Conservation (phyloP, 2,329 filamentous ascomycete species). For the Lecanosticta acicola region DNA sequence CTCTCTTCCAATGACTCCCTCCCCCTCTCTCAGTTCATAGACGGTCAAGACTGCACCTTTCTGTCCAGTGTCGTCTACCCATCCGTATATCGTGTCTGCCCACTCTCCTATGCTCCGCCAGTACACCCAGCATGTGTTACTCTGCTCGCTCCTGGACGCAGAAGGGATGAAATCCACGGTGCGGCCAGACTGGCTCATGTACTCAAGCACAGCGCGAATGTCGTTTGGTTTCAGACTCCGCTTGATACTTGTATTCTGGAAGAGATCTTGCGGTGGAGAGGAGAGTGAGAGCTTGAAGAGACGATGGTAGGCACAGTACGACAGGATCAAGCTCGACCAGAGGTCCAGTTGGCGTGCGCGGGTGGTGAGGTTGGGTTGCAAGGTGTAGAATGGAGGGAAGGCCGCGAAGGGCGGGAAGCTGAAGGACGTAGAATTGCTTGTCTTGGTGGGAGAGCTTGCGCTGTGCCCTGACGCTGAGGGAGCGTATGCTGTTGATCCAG, state of each 20-base stretch:
- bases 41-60: constrained; percentile 84
- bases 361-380: constrained; percentile 68
- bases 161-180: constrained; percentile 24
- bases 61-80: constrained; percentile 82
- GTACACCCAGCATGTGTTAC: constrained; percentile 65
- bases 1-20: constrained; percentile 56
- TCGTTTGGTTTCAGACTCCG: constrained; percentile 49
- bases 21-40: constrained; percentile 87
- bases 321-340: constrained; percentile 79
- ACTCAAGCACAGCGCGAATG: constrained; percentile 50
- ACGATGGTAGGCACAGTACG: constrained; percentile 74
- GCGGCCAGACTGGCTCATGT: constrained; percentile 43
- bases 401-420: constrained; percentile 51
- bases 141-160: constrained; percentile 40
- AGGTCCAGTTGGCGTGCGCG: constrained; percentile 71
- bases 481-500: constrained; percentile 3
- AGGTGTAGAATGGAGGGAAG: constrained; percentile 83
- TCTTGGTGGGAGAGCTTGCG: no score
- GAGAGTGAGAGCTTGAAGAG: constrained; percentile 69
- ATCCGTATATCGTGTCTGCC: constrained; percentile 70
- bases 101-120: constrained; percentile 89
- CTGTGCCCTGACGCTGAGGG: constrained; percentile 2
- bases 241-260: constrained; percentile 43
- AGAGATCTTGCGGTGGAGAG: constrained; percentile 46
- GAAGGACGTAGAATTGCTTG: constrained; percentile 25